Percentiles rank a stretch among this genome's conserved stretches.
Conservation (phyloP, 768 basidiomycete genomes). For the Russula virescens region DNA sequence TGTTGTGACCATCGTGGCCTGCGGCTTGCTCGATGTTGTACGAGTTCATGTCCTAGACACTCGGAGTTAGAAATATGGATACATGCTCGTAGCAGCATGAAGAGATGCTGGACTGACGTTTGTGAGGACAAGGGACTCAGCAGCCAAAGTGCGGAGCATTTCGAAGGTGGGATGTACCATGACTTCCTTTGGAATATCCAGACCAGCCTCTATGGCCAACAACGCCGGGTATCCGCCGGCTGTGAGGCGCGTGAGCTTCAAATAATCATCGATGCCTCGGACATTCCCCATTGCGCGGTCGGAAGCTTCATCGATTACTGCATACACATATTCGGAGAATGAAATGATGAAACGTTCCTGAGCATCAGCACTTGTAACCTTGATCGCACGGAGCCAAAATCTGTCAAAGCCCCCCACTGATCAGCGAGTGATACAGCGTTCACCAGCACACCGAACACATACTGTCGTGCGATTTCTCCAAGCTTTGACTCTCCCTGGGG, state of each 20-base stretch:
- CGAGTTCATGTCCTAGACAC: constrained; percentile 40
- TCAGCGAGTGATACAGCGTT: no score
- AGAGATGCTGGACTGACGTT: no score
- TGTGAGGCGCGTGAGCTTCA: constrained; percentile 37
- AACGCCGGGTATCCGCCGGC: constrained; percentile 39
- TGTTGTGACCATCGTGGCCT: constrained; percentile 38
- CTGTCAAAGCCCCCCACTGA: no score
- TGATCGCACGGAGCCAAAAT: constrained; percentile 34
- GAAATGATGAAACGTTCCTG: constrained; percentile 35
- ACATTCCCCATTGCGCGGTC: constrained; percentile 35
- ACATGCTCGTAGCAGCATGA: no score
- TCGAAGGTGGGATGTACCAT: constrained; percentile 36
- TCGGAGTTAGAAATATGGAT: no score
- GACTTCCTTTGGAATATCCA: constrained; percentile 40
- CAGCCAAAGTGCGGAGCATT: constrained; percentile 28
- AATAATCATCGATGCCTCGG: constrained; percentile 37
- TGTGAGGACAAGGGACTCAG: constrained; percentile 37
- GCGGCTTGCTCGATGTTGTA: constrained; percentile 38
- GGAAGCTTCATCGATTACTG: constrained; percentile 39
- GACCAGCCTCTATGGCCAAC: constrained; percentile 32
- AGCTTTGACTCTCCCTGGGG: constrained; percentile 35
- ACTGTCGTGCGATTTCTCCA: constrained; percentile 36
- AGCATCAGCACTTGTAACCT: constrained; percentile 23
- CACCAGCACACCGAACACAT: constrained; percentile 26
- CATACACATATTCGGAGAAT: constrained; percentile 34